Evolutionary conservation across 208 protist species (phyloP).

Genomic region (Crithidia mellificae): DNA sequence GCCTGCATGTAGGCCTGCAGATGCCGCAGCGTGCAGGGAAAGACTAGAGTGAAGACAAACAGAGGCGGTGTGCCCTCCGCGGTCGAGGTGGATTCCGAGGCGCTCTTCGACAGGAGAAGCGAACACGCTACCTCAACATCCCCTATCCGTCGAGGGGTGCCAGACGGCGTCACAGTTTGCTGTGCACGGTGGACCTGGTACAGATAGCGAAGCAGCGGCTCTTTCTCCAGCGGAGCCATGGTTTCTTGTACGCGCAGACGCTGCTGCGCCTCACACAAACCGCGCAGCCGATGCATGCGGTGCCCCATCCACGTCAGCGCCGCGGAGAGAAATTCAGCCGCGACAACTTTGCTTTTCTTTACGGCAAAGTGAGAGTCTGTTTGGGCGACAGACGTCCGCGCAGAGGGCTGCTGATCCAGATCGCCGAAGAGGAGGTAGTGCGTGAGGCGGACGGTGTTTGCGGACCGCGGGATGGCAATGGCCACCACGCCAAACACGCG

Average conservation of each 20-base stretch:
- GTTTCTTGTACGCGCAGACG: not conserved
- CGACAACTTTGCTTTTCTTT: not conserved
- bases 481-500: constrained; percentile 36
- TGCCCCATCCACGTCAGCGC: constrained; percentile 19
- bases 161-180: not conserved
- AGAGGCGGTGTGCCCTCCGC: not conserved
- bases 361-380: not conserved
- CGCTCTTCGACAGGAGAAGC: no score
- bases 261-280: constrained; percentile 19
- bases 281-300: constrained; percentile 12
- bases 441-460: constrained; percentile 25
- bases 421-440: constrained; percentile 37
- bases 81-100: no score
- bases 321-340: constrained; percentile 1
- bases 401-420: not conserved
- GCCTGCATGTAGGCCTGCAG: constrained; percentile 20
- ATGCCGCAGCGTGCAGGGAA: constrained; percentile 31
- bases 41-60: constrained; percentile 15
- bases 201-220: constrained; percentile 26
- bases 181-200: constrained; percentile 17
- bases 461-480: constrained; percentile 37
- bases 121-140: constrained; percentile 17
- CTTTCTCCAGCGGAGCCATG: constrained; percentile 23
- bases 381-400: not conserved
- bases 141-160: constrained; percentile 1